Evolutionary conservation across 2,329 filamentous ascomycete species (phyloP).

Genomic region (Alternaria ventricosa): DNA sequence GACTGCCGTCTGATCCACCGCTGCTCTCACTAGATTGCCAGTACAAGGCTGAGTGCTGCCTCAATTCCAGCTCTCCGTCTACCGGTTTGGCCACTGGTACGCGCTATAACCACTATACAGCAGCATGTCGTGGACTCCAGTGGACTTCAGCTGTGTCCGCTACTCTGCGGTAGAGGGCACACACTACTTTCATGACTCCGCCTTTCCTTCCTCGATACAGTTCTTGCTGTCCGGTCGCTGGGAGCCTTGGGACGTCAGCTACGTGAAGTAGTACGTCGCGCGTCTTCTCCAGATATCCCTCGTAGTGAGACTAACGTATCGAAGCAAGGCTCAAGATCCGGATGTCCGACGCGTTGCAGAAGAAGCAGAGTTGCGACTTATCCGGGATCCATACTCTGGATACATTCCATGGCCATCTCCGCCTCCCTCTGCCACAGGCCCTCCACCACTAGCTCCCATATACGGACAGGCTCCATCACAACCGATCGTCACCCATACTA

Average conservation of each 20-base stretch:
- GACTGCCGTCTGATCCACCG: conserved; percentile 17
- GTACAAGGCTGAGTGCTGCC: conserved; percentile 10
- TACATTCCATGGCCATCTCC: conserved; percentile 31
- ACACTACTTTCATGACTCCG: conserved; percentile 41
- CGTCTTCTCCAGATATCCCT: background rate
- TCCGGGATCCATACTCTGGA: conserved; percentile 22
- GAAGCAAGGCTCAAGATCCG: conserved; percentile 36
- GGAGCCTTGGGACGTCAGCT: conserved; percentile 43
- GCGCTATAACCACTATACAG: conserved; percentile 1
- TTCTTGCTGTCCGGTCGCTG: conserved; percentile 38
- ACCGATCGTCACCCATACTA: background rate
- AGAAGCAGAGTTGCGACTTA: conserved; percentile 33
- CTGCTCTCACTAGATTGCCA: conserved; percentile 11
- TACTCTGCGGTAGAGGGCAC: conserved; percentile 39
- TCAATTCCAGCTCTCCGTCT: conserved; percentile 1
- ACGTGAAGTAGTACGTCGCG: conserved; percentile 33
- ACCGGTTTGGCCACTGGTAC: background rate
- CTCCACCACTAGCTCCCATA: background rate
- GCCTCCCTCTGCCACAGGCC: conserved; percentile 18
- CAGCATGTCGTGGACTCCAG: conserved; percentile 37
- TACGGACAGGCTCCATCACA: conserved; percentile 6
- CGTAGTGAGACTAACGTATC: conserved; percentile 11
- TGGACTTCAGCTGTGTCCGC: conserved; percentile 37
- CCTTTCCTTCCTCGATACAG: conserved; percentile 36
- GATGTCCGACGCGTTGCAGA: conserved; percentile 38